Evolutionary conservation across 345 rosid genomes (phyloP).

Genomic region (Erodium maritimum): DNA sequence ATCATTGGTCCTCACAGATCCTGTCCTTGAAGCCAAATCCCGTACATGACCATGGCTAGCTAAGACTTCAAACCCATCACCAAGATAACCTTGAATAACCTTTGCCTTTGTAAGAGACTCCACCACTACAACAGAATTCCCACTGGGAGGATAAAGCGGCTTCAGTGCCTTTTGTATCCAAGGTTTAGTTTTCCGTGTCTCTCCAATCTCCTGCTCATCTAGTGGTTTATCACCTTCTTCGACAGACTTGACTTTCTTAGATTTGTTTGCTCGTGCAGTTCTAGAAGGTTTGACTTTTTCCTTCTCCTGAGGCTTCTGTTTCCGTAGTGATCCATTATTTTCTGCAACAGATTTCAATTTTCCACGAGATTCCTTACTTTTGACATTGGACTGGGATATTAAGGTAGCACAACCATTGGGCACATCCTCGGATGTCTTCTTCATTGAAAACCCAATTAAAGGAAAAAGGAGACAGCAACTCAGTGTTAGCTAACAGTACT

Average conservation of each 20-base stretch:
- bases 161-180: conserved; percentile 27
- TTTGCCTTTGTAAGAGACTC: conserved; percentile 89
- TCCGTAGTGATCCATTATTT: not conserved
- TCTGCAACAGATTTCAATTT: no score
- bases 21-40: conserved; percentile 92
- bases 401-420: conserved; percentile 17
- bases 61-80: conserved; percentile 78
- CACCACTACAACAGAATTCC: conserved; percentile 84
- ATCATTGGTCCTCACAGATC: conserved; percentile 94
- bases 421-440: conserved; percentile 11
- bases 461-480: not conserved
- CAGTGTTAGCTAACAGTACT: not conserved
- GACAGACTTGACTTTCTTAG: conserved; percentile 20
- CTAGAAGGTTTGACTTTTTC: conserved; percentile 10
- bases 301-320: conserved; percentile 15
- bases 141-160: conserved; percentile 68
- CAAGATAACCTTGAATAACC: conserved; percentile 89
- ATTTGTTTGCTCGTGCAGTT: not conserved
- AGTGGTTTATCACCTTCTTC: conserved; percentile 20
- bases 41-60: conserved; percentile 97
- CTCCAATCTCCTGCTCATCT: conserved; percentile 25
- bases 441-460: conserved; percentile 6
- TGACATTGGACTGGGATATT: no score
- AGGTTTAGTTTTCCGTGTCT: conserved; percentile 24
- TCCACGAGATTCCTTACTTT: no score